Percentiles rank a stretch among this genome's conserved stretches.
Conservation (phyloP, 2,329 filamentous ascomycete genomes). For the Cercospora sp. region DNA sequence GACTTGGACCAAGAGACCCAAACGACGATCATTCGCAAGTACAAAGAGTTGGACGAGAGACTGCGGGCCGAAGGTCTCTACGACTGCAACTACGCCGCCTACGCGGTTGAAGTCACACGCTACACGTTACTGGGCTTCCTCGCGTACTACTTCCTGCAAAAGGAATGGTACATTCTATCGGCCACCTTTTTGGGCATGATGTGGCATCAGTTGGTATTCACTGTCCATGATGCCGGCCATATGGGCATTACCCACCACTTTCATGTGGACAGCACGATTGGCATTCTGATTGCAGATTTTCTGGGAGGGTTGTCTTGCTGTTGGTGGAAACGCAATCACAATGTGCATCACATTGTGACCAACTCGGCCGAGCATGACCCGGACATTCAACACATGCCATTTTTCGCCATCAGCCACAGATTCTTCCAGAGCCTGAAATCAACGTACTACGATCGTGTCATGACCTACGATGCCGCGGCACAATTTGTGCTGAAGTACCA, state of each 20-base stretch:
- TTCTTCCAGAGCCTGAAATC: constrained; percentile 66
- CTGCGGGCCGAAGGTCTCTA: constrained; percentile 76
- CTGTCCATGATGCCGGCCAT: constrained; percentile 91
- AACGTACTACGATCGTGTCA: constrained; percentile 65
- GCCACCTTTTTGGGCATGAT: constrained; percentile 75
- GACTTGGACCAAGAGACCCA: constrained; percentile 72
- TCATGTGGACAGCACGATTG: constrained; percentile 77
- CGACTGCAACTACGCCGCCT: constrained; percentile 78
- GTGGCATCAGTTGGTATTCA: constrained; percentile 95
- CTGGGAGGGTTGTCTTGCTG: constrained; percentile 85
- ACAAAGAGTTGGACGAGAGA: constrained; percentile 71
- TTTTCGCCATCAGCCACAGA: constrained; percentile 66
- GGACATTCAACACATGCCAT: constrained; percentile 76
- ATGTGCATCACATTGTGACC: constrained; percentile 94
- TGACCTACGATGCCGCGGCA: constrained; percentile 63
- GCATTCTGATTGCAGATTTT: constrained; percentile 87
- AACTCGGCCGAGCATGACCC: constrained; percentile 95
- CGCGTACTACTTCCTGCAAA: constrained; percentile 53
- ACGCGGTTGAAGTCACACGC: constrained; percentile 70
- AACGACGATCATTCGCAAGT: constrained; percentile 73
- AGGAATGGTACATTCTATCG: constrained; percentile 56
- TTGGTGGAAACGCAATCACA: constrained; percentile 98
- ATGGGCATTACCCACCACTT: constrained; percentile 97
- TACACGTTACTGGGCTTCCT: constrained; percentile 68
- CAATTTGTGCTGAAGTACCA: constrained; percentile 62